Evolutionary conservation across 306 rosid genomes (phyloP).

Genomic region (Urtica urens): DNA sequence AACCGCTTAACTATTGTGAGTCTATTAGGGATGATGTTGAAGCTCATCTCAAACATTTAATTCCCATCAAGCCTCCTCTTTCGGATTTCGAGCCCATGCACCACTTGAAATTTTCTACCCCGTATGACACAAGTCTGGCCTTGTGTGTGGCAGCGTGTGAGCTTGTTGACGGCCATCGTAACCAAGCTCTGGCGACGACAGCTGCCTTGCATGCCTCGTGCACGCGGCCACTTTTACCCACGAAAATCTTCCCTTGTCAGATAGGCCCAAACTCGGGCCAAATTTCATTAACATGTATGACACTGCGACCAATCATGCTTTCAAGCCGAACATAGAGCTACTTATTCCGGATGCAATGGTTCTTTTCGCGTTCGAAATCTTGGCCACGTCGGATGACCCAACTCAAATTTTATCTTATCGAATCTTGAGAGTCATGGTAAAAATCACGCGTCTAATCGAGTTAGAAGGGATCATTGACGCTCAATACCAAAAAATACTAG

Average conservation of each 20-base stretch:
- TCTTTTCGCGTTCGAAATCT: conserved; percentile 42
- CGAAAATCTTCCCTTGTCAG: conserved; percentile 30
- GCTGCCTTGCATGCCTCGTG: conserved; percentile 39
- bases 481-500: conserved; percentile 8
- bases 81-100: conserved; percentile 53
- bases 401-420: conserved; percentile 22
- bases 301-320: neutral
- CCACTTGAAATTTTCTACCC: conserved; percentile 31
- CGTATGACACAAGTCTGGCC: conserved; percentile 38
- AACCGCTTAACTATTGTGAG: conserved; percentile 21
- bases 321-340: conserved; percentile 32
- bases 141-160: conserved; percentile 60
- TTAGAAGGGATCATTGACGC: conserved; percentile 36
- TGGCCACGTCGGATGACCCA: conserved; percentile 25
- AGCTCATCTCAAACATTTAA: conserved; percentile 35
- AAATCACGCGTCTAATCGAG: conserved; percentile 48
- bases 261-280: conserved; percentile 19
- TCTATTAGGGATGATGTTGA: conserved; percentile 38
- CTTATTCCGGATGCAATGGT: conserved; percentile 33
- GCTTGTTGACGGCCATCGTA: conserved; percentile 38
- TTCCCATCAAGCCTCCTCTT: conserved; percentile 39
- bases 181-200: conserved; percentile 48
- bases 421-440: conserved; percentile 31
- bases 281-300: too few relatives aligned
- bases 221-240: conserved; percentile 23